Base-by-base conservation (phyloP, 768 basidiomycete species). In the Boletus patriciae region DNA sequence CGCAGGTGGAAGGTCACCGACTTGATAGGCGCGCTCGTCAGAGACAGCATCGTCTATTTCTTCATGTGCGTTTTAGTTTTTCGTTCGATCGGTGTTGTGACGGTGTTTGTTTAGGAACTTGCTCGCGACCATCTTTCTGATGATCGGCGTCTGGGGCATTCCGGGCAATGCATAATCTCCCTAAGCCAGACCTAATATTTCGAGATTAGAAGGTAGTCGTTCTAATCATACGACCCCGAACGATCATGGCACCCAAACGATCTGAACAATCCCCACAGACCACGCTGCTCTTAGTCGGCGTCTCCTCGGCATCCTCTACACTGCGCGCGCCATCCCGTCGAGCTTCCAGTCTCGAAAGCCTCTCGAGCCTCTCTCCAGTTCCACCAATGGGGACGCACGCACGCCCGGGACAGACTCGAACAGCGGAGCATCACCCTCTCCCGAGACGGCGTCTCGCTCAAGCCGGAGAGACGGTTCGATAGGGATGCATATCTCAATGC, bases 401-500 rank as follows among this genome's bases (percentile, higher is more conserved):
- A 15, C 13, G 11, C 1, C 13, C 13, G 34, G 12, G 34, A 34
- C 34, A 57, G 51, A 45, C 72, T 90, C 47, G 83, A 85, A 68
- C 73, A 73, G 11, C 77, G 75, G 58, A 87, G 88, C 9, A 72
- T 84, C 47, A 71, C 82, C 31, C 69, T 90, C 45, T 83, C 86
- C 1, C 69, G 76, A 18, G 73, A 74, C 5, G 88, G 88, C 4
- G 76, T 90, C 12, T 80, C 85, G 0, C 75, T 90, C 43, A 88
- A 87, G 71, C 89, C 87, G 1, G 68, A 77, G 21, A 80, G 77
- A 56, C 77, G 79, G 7, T 79, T 86, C 59, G 82, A 83, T 57
- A 76, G 84, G 40, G 82, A 86, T 51, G 78, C 81, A 40, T 90
- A 90, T 57, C 73, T 90, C 4, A 86, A 89, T 63, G 86, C 87